Conservation (phyloP, 2,329 filamentous ascomycete genomes). For the Berkeleyomyces rouxiae region DNA sequence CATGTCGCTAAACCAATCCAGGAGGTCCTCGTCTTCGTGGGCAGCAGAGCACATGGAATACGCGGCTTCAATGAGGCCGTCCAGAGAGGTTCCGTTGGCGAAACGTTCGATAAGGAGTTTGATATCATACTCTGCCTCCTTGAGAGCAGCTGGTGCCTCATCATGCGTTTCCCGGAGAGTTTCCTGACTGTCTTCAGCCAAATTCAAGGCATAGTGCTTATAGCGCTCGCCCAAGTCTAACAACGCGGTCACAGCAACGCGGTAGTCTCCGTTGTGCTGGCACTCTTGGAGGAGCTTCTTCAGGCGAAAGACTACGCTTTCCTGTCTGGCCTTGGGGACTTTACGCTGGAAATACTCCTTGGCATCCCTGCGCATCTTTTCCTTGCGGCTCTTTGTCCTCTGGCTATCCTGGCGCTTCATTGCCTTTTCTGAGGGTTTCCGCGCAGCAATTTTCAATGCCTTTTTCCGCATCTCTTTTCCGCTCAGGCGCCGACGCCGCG, state of each 20-base stretch:
- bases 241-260: constrained; percentile 77
- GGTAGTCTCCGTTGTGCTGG: constrained; percentile 87
- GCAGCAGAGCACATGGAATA: constrained; percentile 75
- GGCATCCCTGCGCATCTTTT: constrained; percentile 32
- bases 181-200: constrained; percentile 47
- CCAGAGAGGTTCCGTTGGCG: constrained; percentile 79
- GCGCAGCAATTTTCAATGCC: constrained; percentile 27
- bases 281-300: constrained; percentile 98
- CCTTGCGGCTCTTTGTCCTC: constrained; percentile 27
- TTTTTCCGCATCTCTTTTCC: background rate
- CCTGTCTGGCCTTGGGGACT: constrained; percentile 80
- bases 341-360: constrained; percentile 70
- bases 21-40: constrained; percentile 71
- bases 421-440: constrained; percentile 36
- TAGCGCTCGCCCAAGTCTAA: constrained; percentile 76
- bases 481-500: background rate
- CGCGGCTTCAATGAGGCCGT: constrained; percentile 73
- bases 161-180: constrained; percentile 49
- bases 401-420: constrained; percentile 17
- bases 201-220: constrained; percentile 49
- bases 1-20: constrained; percentile 71
- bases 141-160: constrained; percentile 40
- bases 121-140: constrained; percentile 60
- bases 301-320: constrained; percentile 78
- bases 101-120: constrained; percentile 86